Percentiles rank a stretch among this genome's conserved stretches.
Evolutionary conservation across 139 green algal genomes (phyloP).

Genomic region (Zygnema circumcarinatum): DNA sequence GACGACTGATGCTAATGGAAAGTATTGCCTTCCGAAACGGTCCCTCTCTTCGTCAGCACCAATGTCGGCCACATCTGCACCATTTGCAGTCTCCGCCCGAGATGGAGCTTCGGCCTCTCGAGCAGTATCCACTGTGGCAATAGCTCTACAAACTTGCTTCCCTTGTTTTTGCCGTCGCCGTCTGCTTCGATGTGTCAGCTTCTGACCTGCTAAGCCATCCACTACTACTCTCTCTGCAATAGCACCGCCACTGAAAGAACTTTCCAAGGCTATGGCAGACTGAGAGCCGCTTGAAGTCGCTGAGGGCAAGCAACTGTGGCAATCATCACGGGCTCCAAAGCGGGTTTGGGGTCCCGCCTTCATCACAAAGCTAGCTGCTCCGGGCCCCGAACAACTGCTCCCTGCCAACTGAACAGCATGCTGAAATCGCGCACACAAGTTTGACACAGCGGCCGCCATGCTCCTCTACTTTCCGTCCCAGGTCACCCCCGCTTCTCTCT

Average conservation of each 20-base stretch:
- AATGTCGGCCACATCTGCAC: neutral
- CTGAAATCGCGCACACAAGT: too few relatives aligned
- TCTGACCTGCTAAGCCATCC: neutral
- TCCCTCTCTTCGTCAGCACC: slow-evolving; percentile 19
- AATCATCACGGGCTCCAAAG: neutral
- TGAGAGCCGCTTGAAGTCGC: neutral
- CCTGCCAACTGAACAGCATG: too few relatives aligned
- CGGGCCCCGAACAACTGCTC: too few relatives aligned
- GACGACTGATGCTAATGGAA: slow-evolving; percentile 38
- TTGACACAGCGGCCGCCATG: too few relatives aligned
- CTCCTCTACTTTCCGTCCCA: too few relatives aligned
- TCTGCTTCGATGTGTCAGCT: neutral
- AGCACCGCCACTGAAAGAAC: neutral
- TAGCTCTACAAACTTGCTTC: neutral
- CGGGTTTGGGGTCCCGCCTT: too few relatives aligned
- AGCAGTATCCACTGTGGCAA: neutral
- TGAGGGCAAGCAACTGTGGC: neutral
- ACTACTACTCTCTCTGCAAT: neutral
- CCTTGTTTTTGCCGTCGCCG: neutral
- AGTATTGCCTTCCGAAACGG: slow-evolving; percentile 35
- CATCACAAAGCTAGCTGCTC: too few relatives aligned
- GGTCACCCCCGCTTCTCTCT: too few relatives aligned
- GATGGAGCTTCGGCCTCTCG: neutral
- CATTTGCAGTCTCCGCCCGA: neutral
- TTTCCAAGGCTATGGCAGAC: neutral